phyloP scores from a whole-genome alignment of 116 monocot genomes.

The Phalaenopsis hybrid region DNA sequence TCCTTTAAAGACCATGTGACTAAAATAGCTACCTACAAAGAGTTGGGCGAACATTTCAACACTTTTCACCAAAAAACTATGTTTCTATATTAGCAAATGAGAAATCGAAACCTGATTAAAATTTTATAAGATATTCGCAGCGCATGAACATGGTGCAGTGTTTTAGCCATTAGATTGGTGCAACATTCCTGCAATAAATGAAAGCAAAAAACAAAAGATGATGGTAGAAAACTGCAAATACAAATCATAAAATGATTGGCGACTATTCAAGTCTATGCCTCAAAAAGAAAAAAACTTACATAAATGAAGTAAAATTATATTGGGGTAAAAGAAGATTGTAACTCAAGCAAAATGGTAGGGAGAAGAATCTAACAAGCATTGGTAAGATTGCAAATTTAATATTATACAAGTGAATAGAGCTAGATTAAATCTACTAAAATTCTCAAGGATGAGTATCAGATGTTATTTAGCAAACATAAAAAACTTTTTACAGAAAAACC shows the following conservation, averaged over 20 bases:
- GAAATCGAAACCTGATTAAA: too few relatives aligned
- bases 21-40: too few relatives aligned
- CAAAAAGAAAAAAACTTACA: too few relatives aligned
- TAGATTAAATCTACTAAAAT: background rate
- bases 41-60: too few relatives aligned
- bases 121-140: too few relatives aligned
- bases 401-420: background rate
- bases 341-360: background rate
- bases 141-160: background rate
- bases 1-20: too few relatives aligned
- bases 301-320: background rate
- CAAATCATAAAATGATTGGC: background rate
- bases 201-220: background rate
- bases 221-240: background rate
- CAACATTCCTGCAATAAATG: background rate
- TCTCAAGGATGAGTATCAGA: background rate
- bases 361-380: background rate
- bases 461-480: background rate
- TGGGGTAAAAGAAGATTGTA: background rate
- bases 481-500: background rate
- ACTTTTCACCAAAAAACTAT: too few relatives aligned
- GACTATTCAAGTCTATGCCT: too few relatives aligned
- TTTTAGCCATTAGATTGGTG: background rate
- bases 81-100: too few relatives aligned
- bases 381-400: background rate